These are phyloP conservation scores for Hericium rajendrae DNA, from an alignment of 768 basidiomycete genomes.

Conservation along the genomic window DNA sequence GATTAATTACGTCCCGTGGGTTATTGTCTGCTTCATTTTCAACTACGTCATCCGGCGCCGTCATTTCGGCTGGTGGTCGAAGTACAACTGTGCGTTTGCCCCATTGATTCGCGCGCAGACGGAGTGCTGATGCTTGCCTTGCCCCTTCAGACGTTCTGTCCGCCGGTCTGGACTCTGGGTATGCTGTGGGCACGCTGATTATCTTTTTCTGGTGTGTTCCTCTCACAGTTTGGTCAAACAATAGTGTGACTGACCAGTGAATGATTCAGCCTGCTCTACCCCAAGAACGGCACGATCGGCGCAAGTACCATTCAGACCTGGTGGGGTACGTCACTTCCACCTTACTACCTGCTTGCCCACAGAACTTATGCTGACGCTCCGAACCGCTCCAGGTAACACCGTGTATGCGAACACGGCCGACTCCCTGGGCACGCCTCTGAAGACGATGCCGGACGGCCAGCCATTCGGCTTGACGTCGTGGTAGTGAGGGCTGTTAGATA, in stretches of 20 bases:
- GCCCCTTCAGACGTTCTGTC: slow-evolving; percentile 6
- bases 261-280: slow-evolving; percentile 22
- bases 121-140: background rate
- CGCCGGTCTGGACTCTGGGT: slow-evolving; percentile 5
- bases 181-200: slow-evolving; percentile 17
- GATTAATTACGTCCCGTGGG: slow-evolving; percentile 30
- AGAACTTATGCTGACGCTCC: background rate
- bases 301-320: slow-evolving; percentile 23
- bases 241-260: background rate
- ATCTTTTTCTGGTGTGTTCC: slow-evolving; percentile 18
- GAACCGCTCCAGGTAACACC: background rate
- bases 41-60: slow-evolving; percentile 16
- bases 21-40: slow-evolving; percentile 34
- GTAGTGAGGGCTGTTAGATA: background rate
- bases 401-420: background rate
- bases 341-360: background rate
- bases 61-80: slow-evolving; percentile 23
- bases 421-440: slow-evolving; percentile 14
- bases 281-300: slow-evolving; percentile 24
- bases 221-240: no score
- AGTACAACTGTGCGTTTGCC: slow-evolving; percentile 24
- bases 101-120: background rate
- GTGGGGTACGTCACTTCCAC: slow-evolving; percentile 22
- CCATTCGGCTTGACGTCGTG: slow-evolving; percentile 5
- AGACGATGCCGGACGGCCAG: slow-evolving; percentile 13